Evolutionary conservation across 768 basidiomycete species (phyloP).

Genomic region (Mycena olivaceomarginata): DNA sequence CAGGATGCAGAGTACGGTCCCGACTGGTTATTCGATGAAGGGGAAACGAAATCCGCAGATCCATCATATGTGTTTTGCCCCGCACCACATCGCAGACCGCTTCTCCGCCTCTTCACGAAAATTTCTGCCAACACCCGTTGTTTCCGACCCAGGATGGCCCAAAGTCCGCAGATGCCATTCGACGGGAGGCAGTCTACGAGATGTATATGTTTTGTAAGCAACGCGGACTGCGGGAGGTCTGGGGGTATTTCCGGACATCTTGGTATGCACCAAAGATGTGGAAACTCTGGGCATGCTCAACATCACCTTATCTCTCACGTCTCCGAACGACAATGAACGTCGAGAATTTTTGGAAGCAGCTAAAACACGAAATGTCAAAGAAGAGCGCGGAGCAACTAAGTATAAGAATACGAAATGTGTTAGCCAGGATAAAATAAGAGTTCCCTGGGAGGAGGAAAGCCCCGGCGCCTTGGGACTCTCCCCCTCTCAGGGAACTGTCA

Average conservation of each 20-base stretch:
- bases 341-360: too few species aligned
- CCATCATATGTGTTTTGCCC: slow-evolving; percentile 55
- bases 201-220: slow-evolving; percentile 48
- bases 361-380: too few species aligned
- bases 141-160: slow-evolving; percentile 46
- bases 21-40: slow-evolving; percentile 50
- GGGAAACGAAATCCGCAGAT: slow-evolving; percentile 42
- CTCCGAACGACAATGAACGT: too few species aligned
- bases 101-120: slow-evolving; percentile 49
- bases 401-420: too few species aligned
- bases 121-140: slow-evolving; percentile 49
- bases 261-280: slow-evolving; percentile 23
- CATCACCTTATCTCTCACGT: too few species aligned
- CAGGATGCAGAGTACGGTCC: slow-evolving; percentile 12
- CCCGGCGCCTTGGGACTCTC: too few species aligned
- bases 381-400: too few species aligned
- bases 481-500: too few species aligned
- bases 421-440: too few species aligned
- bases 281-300: too few species aligned
- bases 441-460: too few species aligned
- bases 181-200: slow-evolving; percentile 45
- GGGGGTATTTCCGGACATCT: slow-evolving; percentile 50
- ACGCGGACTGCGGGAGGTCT: slow-evolving; percentile 46
- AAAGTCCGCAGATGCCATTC: slow-evolving; percentile 36
- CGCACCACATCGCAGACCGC: slow-evolving; percentile 45